phyloP scores from a whole-genome alignment of 345 rosid genomes.

The Gossypium sturtianum region DNA sequence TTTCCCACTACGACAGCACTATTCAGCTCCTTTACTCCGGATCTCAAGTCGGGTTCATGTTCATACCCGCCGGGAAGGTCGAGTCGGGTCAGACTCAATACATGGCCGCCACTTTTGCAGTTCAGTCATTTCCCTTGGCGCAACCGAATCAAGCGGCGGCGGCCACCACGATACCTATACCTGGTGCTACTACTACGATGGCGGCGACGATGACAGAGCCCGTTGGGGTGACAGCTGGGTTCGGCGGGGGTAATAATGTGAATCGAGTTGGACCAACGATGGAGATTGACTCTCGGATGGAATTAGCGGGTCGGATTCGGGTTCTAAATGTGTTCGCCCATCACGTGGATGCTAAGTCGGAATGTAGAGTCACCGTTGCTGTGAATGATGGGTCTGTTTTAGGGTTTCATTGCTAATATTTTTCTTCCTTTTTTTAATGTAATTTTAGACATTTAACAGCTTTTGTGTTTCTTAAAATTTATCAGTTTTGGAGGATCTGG shows the following conservation, averaged over 20 bases:
- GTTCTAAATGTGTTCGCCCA: constrained; percentile 79
- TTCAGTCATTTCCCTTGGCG: constrained; percentile 69
- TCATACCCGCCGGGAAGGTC: constrained; percentile 95
- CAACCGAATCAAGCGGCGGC: constrained; percentile 20
- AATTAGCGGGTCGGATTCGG: constrained; percentile 78
- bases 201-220: constrained; percentile 19
- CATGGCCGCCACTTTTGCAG: constrained; percentile 94
- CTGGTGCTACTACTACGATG: not conserved
- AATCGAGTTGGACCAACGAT: constrained; percentile 66
- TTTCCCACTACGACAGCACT: constrained; percentile 90
- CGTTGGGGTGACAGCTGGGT: constrained; percentile 20
- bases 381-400: constrained; percentile 80
- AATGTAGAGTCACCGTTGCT: constrained; percentile 63
- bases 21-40: constrained; percentile 87
- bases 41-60: constrained; percentile 89
- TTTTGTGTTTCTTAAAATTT: not conserved
- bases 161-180: constrained; percentile 9
- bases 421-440: no score
- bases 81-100: constrained; percentile 67
- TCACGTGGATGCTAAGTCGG: constrained; percentile 61
- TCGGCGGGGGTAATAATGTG: constrained; percentile 28
- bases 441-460: not conserved
- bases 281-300: constrained; percentile 79
- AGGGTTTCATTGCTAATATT: constrained; percentile 36
- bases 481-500: not conserved